Conservation (phyloP, 768 basidiomycete species). For the Lactifluus echinatus region DNA sequence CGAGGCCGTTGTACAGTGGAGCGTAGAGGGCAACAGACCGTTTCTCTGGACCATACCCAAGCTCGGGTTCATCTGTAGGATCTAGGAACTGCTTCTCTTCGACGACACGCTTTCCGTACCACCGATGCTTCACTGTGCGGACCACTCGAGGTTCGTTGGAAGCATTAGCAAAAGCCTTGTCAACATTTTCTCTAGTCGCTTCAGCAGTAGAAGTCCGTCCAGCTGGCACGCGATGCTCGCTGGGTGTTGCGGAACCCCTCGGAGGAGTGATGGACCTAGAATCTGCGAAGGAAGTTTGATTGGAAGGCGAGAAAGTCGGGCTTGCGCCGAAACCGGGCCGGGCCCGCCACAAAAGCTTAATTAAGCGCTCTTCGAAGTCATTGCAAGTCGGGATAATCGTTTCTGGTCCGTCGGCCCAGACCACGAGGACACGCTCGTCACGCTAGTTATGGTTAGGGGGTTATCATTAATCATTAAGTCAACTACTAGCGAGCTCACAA, state of each 20-base stretch:
- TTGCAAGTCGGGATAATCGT: constrained; percentile 51
- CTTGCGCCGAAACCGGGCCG: constrained; percentile 25
- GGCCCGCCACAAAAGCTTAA: constrained; percentile 46
- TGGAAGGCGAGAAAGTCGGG: constrained; percentile 24
- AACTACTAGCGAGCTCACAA: too few relatives aligned
- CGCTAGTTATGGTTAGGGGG: constrained; percentile 37
- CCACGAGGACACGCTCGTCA: constrained; percentile 74
- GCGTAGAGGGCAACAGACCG: constrained; percentile 31
- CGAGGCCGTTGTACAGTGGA: constrained; percentile 30
- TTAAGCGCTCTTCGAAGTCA: constrained; percentile 51
- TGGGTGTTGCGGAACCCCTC: constrained; percentile 6
- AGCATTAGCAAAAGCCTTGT: constrained; percentile 2
- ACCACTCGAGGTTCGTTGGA: constrained; percentile 7
- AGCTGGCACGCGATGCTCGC: constrained; percentile 4
- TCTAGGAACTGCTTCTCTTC: constrained; percentile 13
- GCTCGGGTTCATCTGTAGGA: constrained; percentile 16
- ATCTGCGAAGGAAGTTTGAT: constrained; percentile 25
- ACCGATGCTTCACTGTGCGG: constrained; percentile 37
- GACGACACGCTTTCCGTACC: constrained; percentile 47
- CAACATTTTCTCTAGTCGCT: not conserved
- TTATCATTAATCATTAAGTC: not conserved
- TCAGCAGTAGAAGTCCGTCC: not conserved
- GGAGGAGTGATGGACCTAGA: constrained; percentile 35
- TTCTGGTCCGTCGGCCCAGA: constrained; percentile 79
- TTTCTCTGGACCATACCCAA: constrained; percentile 26